phyloP scores from a whole-genome alignment of 2,329 filamentous ascomycete species.

The Beauveria sp. region DNA sequence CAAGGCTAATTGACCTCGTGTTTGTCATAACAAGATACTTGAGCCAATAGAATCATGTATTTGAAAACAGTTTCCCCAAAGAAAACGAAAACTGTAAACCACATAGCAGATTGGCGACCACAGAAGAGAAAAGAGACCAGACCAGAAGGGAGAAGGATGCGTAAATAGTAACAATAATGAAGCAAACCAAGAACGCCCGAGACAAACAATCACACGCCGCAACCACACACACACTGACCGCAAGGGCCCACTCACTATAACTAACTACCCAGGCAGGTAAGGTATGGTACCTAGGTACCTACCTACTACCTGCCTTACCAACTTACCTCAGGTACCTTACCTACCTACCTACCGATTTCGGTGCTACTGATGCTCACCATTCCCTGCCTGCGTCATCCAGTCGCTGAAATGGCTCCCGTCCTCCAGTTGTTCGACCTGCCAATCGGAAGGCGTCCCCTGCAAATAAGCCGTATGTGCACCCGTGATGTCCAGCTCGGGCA shows the following conservation, averaged over 20 bases:
- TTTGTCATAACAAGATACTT: too few relatives aligned
- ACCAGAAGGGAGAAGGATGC: not conserved
- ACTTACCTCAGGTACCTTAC: too few relatives aligned
- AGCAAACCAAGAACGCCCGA: not conserved
- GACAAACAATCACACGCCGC: conserved; percentile 3
- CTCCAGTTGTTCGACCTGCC: conserved; percentile 28
- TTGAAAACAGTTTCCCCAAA: not conserved
- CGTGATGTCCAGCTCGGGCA: conserved; percentile 14
- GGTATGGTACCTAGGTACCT: too few relatives aligned
- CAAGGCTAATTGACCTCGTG: too few relatives aligned
- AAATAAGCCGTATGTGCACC: conserved; percentile 23
- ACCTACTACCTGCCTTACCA: too few relatives aligned
- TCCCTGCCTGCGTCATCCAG: conserved; percentile 25
- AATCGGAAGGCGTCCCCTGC: conserved; percentile 25
- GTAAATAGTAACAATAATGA: not conserved
- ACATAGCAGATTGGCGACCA: not conserved
- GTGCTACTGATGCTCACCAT: conserved; percentile 13
- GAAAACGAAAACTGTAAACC: too few relatives aligned
- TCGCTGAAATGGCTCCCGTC: conserved; percentile 23
- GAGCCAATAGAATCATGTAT: not conserved
- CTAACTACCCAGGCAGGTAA: too few relatives aligned
- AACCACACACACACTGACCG: not conserved
- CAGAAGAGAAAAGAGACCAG: not conserved
- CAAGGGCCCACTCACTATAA: not conserved
- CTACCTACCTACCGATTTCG: too few relatives aligned